Percentiles rank a stretch among this genome's conserved stretches.
Conservation (phyloP, 441 rosid genomes). For the Gossypium davidsonii region DNA sequence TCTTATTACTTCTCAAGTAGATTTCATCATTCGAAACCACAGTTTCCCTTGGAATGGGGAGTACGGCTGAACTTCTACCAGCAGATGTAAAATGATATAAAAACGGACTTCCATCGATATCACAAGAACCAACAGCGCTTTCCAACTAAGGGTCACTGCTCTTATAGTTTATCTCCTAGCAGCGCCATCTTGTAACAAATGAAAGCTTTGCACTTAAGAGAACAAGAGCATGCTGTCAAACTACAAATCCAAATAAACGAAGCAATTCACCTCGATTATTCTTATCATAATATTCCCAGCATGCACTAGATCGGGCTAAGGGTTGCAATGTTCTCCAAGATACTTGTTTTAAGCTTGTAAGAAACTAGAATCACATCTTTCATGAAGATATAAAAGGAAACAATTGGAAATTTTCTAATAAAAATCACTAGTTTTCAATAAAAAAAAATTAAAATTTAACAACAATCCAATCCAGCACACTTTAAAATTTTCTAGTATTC, state of each 20-base stretch:
- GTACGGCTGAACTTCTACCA: constrained; percentile 10
- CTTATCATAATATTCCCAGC: background rate
- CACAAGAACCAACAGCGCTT: constrained; percentile 35
- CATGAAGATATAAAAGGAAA: background rate
- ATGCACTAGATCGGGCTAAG: background rate
- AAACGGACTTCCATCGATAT: constrained; percentile 21
- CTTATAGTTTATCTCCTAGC: constrained; percentile 33
- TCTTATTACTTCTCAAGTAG: constrained; percentile 16
- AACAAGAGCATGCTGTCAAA: background rate
- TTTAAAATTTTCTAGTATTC: background rate
- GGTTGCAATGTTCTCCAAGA: background rate
- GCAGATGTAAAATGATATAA: constrained; percentile 14
- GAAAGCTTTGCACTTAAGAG: background rate
- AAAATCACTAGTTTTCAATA: background rate
- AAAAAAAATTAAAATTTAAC: background rate
- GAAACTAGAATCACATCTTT: background rate
- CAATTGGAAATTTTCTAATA: background rate
- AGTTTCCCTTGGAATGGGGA: constrained; percentile 18
- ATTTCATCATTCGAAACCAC: constrained; percentile 17
- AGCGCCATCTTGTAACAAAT: constrained; percentile 35
- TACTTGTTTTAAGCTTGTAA: background rate
- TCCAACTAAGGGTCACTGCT: constrained; percentile 28
- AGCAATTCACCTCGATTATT: background rate
- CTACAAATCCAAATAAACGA: background rate
- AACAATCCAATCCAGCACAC: background rate